Evolutionary conservation across 2,329 filamentous ascomycete genomes (phyloP), one percentile per base, ranked within the genome.

Genomic region (Ophiostoma populinum): DNA sequence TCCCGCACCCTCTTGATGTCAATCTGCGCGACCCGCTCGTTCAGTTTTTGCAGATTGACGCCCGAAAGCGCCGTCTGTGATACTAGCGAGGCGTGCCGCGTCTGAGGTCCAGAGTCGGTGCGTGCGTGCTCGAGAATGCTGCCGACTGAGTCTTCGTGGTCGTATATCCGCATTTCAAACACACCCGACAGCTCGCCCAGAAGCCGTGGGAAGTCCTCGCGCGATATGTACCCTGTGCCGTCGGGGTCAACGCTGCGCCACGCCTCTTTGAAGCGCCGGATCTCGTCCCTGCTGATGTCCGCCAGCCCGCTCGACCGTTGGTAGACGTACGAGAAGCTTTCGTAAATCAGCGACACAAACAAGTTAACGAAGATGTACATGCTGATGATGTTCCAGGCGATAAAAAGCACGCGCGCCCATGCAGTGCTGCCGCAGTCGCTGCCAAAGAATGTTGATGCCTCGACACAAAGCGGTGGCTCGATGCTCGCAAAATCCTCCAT

Each of bases 321-420:
- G 53, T 95, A 98, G 43, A 98, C 90, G 50, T 98, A 98, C 53
- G 85, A 93, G 65, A 98, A 98, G 57, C 86, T 95, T 61, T 98
- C 90, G 58, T 92, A 98, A 46, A 98, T 98, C 53, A 98, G 74
- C 32, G 90, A 98, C 40, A 98, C 87, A 55, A 98, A 98, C 51
- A 98, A 61, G 50, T 87, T 94, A 51, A 95, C 87, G 50, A 98
- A 98, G 49, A 98, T 92, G 58, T 98, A 98, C 90, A 98, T 98
- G 79, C 87, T 95, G 56, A 98, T 69, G 48, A 98, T 87, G 61
- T 98, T 98, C 90, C 90, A 98, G 5, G 79, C 73, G 39, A 95
- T 85, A 60, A 98, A 98, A 8, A 98, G 63, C 22, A 75, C 72
- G 34, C 85, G 69, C 7, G 90, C 85, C 85, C 90, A 98, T 25